These are phyloP conservation scores for Sextonia rubra DNA, from an alignment of 164 flowering plant genomes.

Conservation along the genomic window DNA sequence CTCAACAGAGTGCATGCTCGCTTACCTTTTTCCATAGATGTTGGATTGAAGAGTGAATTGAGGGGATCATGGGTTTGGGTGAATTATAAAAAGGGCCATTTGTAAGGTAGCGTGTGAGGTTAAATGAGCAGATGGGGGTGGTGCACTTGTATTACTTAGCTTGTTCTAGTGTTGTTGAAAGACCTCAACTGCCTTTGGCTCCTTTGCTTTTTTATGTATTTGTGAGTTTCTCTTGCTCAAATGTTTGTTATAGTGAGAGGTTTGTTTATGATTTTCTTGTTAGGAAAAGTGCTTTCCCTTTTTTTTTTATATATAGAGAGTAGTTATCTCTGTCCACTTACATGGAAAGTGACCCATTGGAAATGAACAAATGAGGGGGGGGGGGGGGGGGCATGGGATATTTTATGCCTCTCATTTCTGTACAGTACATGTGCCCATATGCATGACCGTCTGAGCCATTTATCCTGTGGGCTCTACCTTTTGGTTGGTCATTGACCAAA, in stretches of 20 bases:
- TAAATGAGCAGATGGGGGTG: constrained; percentile 28
- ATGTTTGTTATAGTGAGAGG: background rate
- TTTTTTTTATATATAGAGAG: background rate
- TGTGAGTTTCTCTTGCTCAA: background rate
- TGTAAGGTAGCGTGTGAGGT: background rate
- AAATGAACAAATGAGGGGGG: too few species aligned
- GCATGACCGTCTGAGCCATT: too few species aligned
- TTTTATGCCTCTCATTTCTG: too few species aligned
- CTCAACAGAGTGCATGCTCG: constrained; percentile 35
- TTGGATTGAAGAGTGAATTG: background rate
- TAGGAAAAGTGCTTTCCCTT: background rate
- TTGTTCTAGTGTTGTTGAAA: constrained; percentile 10
- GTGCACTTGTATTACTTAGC: constrained; percentile 22
- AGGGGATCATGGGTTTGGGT: background rate
- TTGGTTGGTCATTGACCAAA: too few species aligned
- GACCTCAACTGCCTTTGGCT: constrained; percentile 9
- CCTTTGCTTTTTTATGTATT: background rate
- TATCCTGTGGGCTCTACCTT: too few species aligned
- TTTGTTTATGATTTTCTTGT: constrained; percentile 6
- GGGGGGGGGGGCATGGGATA: too few species aligned
- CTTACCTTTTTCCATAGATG: constrained; percentile 26
- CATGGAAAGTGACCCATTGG: too few species aligned
- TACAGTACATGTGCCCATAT: too few species aligned
- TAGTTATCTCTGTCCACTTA: constrained; percentile 15
- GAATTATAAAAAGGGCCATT: background rate